phyloP scores from a whole-genome alignment of 2,329 filamentous ascomycete genomes.

The Dactylellina parvicollis region DNA sequence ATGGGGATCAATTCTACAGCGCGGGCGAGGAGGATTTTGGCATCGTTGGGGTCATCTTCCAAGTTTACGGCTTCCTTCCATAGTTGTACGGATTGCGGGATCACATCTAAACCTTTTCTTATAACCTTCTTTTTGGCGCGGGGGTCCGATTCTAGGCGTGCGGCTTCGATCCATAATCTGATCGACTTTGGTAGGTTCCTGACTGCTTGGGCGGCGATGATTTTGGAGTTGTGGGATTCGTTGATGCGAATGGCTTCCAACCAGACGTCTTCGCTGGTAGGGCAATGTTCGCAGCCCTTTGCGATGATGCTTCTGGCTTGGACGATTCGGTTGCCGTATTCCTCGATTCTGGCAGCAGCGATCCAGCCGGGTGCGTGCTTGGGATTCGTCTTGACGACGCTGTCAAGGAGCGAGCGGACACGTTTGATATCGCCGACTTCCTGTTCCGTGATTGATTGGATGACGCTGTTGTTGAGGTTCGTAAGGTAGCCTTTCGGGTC shows the following conservation, averaged over 20 bases:
- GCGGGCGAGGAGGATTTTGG: conserved; percentile 87
- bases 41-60: conserved; percentile 88
- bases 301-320: conserved; percentile 88
- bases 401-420: conserved; percentile 90
- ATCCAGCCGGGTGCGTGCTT: conserved; percentile 96
- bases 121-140: conserved; percentile 92
- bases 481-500: conserved; percentile 97
- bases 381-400: conserved; percentile 95
- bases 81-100: conserved; percentile 92
- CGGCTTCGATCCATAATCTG: conserved; percentile 91
- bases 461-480: conserved; percentile 81
- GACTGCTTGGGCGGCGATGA: conserved; percentile 93
- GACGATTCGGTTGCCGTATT: conserved; percentile 89
- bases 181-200: conserved; percentile 90
- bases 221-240: conserved; percentile 89
- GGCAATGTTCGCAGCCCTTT: conserved; percentile 87
- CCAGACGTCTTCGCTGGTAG: conserved; percentile 95
- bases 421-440: conserved; percentile 95
- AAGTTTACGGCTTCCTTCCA: conserved; percentile 98
- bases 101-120: conserved; percentile 87
- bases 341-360: conserved; percentile 88
- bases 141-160: conserved; percentile 84
- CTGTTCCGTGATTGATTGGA: conserved; percentile 74
- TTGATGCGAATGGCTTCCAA: conserved; percentile 94
- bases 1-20: conserved; percentile 94